Conservation (phyloP, 495 filamentous ascomycete genomes). For the Aspergillus carlsbadensis region DNA sequence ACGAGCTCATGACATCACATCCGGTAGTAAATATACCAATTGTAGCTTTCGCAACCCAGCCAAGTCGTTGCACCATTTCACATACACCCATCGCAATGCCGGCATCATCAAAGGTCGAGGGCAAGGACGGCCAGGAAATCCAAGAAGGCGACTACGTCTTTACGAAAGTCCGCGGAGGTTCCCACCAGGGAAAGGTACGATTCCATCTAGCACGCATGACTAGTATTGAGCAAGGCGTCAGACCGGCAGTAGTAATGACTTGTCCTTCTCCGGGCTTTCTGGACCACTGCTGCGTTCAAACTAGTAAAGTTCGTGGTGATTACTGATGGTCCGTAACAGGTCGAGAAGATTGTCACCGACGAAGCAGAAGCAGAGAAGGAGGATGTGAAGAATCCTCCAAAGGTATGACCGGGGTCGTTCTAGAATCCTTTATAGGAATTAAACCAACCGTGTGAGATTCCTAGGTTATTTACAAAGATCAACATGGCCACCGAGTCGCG, state of each 20-base stretch:
- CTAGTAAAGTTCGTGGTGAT: too few species aligned
- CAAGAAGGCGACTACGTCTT: slow-evolving; percentile 6
- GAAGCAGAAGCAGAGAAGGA: not conserved
- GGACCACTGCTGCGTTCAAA: too few species aligned
- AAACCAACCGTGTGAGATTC: too few species aligned
- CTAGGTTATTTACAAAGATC: slow-evolving; percentile 29
- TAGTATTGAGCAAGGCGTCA: too few species aligned
- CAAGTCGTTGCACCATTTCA: not conserved
- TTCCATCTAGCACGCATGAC: too few species aligned
- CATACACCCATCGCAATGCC: not conserved
- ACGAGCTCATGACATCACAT: not conserved
- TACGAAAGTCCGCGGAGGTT: not conserved
- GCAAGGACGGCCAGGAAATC: not conserved
- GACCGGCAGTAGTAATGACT: not conserved
- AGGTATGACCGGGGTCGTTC: not conserved
- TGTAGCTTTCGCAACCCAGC: not conserved
- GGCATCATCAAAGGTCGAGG: not conserved
- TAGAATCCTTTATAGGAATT: not conserved
- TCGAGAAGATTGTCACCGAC: not conserved
- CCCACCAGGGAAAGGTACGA: not conserved
- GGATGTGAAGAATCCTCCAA: slow-evolving; percentile 7
- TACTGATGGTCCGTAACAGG: not conserved
- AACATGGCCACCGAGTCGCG: slow-evolving; percentile 28
- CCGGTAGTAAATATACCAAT: too few species aligned
- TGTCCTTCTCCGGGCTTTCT: too few species aligned